phyloP scores from a whole-genome alignment of 2,329 filamentous ascomycete species.

The Colletotrichum falcatum region DNA sequence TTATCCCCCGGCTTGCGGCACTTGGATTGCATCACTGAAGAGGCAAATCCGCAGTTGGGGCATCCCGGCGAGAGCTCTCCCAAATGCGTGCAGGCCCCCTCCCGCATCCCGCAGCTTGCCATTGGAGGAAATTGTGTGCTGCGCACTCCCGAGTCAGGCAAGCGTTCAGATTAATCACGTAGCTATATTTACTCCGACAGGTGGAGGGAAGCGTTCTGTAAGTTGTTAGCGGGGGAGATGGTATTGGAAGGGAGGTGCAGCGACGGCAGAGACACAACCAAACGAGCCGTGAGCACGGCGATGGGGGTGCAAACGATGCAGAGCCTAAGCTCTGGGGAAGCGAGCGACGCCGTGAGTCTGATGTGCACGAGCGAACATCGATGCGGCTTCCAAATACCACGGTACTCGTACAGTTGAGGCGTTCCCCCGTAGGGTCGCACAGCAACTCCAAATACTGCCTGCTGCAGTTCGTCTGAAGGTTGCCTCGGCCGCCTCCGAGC shows the following conservation, averaged over 20 bases:
- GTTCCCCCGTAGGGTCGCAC: too few relatives aligned
- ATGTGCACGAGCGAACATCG: neutral
- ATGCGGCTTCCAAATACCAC: too few relatives aligned
- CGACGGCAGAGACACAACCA: neutral
- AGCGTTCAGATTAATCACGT: neutral
- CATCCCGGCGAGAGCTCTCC: slow-evolving; percentile 19
- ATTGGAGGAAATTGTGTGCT: slow-evolving; percentile 36
- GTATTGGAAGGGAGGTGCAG: neutral
- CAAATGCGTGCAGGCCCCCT: neutral
- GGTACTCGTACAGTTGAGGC: too few relatives aligned
- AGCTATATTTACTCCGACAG: slow-evolving; percentile 3
- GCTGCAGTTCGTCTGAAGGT: slow-evolving; percentile 20
- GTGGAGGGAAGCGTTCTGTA: neutral
- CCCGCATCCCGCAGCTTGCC: neutral
- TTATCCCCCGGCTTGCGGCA: slow-evolving; percentile 18
- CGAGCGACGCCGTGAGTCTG: slow-evolving; percentile 5
- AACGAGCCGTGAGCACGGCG: neutral
- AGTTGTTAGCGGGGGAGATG: neutral
- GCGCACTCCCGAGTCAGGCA: neutral
- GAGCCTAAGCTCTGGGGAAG: slow-evolving; percentile 2
- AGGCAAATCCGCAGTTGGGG: slow-evolving; percentile 2
- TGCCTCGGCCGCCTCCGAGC: neutral
- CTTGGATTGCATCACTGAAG: slow-evolving; percentile 11
- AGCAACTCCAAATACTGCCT: slow-evolving; percentile 3
- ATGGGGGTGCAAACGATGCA: slow-evolving; percentile 21